phyloP scores from a whole-genome alignment of 2,329 filamentous ascomycete species.

The Hymenoscyphus linearis region DNA sequence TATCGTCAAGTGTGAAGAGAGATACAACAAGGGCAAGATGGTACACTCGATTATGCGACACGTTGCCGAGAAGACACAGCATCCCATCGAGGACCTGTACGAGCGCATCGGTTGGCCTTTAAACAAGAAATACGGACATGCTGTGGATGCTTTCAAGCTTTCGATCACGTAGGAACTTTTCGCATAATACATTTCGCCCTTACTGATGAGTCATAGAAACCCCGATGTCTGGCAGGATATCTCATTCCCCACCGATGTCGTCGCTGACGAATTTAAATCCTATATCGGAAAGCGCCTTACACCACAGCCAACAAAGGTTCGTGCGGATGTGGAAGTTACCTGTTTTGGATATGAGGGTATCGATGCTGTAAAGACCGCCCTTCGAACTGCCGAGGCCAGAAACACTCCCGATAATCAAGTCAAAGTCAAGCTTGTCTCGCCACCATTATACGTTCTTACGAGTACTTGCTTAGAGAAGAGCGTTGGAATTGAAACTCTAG shows the following conservation, averaged over 20 bases:
- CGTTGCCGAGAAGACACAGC: conserved; percentile 93
- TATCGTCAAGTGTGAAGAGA: conserved; percentile 96
- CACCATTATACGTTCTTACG: conserved; percentile 92
- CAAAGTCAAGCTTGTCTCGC: conserved; percentile 97
- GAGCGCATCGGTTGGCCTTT: conserved; percentile 94
- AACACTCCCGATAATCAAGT: conserved; percentile 92
- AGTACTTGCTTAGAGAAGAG: conserved; percentile 93
- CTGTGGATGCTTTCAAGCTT: conserved; percentile 97
- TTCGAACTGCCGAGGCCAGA: conserved; percentile 84
- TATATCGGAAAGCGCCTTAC: conserved; percentile 98
- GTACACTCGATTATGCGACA: conserved; percentile 99
- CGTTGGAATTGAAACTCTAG: conserved; percentile 74
- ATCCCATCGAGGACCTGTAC: conserved; percentile 91
- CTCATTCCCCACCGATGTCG: conserved; percentile 76
- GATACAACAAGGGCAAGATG: conserved; percentile 99
- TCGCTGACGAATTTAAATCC: conserved; percentile 82
- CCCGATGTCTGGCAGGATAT: conserved; percentile 94
- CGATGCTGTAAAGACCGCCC: conserved; percentile 91
- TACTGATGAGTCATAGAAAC: conserved; percentile 54
- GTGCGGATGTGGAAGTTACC: conserved; percentile 93
- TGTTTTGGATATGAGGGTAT: conserved; percentile 97
- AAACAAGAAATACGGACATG: conserved; percentile 95
- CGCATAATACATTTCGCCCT: neutral
- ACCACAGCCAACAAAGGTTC: conserved; percentile 97
- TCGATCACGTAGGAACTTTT: conserved; percentile 74